Evolutionary conservation across 768 basidiomycete genomes (phyloP), one percentile per base, ranked within the genome.

Genomic region (Cystoderma amianthinum): DNA sequence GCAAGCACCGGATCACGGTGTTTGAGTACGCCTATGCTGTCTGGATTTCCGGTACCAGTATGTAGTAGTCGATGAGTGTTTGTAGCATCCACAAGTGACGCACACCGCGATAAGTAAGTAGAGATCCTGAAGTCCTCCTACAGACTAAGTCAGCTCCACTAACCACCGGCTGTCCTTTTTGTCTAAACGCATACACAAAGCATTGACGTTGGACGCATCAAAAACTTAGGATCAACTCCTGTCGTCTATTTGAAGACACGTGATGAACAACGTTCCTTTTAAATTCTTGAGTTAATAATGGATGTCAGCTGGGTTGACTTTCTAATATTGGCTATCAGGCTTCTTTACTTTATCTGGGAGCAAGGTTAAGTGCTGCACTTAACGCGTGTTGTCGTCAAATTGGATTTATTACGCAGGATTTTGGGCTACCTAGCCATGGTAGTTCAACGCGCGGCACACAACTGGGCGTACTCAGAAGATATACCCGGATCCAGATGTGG

Each of bases 401-500:
- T 28, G 25, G 25, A 28, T 28, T 28, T 28, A 7, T 32, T 56
- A 33, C 43, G 46, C 36, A 36, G 34, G 34, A 32, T 55, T 37
- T 48, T 44, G 46, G 41, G 46, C 48, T 61, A 51, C 42, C 43
- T 60, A 48, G 54, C 56, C 34, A 67, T 71, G 69, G 56, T 68
- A 44, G 57, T 65, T 41, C 60, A 65, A 46, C 62, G 61, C 33
- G 45, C 62, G 43, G 57, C 63, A 33, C 55, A 59, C 44, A 59
- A 45, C 52, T 71, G 68, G 61, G 76, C 74, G 10, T 75, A 74
- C 55, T 58, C 72, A 47, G 71, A 80, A 44, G 80, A 82, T 48
- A 77, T 81, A 9, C 77, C 76, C 16, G 79, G 80, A 11, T 71
- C 73, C 21, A 64, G 80, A 23, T 78, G 77, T 52, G 74, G 69